These are phyloP conservation scores for Keqinozyma sinolaborantium DNA, from an alignment of 1,139 yeast genomes.

Conservation along the genomic window DNA sequence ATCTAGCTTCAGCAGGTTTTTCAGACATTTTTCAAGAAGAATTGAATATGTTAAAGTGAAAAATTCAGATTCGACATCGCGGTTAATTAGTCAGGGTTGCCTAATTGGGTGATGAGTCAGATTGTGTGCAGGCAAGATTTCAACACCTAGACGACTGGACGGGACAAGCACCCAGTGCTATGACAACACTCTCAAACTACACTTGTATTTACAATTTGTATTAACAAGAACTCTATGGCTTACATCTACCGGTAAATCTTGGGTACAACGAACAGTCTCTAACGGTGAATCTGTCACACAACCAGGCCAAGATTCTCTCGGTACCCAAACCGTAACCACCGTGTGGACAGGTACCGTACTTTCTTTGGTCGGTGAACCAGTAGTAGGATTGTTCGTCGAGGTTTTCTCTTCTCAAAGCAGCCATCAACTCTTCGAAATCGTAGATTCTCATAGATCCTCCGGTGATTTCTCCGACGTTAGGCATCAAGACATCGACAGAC, in stretches of 20 bases:
- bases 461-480: constrained; percentile 96
- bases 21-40: no score
- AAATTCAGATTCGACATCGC: constrained; percentile 35
- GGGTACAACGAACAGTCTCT: constrained; percentile 98
- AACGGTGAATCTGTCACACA: constrained; percentile 94
- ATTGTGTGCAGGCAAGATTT: not conserved
- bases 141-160: no score
- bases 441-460: constrained; percentile 99
- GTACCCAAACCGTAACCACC: constrained; percentile 99
- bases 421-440: constrained; percentile 75
- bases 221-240: constrained; percentile 62
- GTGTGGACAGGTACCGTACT: constrained; percentile 96
- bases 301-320: constrained; percentile 97
- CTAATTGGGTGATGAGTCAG: constrained; percentile 14
- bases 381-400: constrained; percentile 78
- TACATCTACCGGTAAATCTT: constrained; percentile 96
- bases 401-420: constrained; percentile 89
- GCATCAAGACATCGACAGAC: constrained; percentile 97
- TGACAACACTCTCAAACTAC: constrained; percentile 1
- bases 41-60: constrained; percentile 2
- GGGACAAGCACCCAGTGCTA: not conserved
- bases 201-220: constrained; percentile 1
- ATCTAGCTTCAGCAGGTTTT: constrained; percentile 54
- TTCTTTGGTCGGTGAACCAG: constrained; percentile 95
- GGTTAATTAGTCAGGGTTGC: constrained; percentile 20